phyloP scores from a whole-genome alignment of 306 rosid genomes.

The Acmispon strigosus region DNA sequence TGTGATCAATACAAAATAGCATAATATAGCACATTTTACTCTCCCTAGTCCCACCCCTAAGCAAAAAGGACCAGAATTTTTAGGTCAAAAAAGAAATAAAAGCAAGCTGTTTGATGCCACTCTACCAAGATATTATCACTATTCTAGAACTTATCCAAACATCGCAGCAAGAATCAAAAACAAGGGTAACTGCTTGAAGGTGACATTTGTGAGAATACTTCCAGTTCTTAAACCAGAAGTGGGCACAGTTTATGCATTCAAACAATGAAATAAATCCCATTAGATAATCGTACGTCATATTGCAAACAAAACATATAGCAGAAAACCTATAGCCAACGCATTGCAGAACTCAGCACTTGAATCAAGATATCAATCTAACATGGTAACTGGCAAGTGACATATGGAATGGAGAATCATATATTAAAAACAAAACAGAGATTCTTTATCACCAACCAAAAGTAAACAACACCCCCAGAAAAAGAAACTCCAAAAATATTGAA shows the following conservation, averaged over 20 bases:
- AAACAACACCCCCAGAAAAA: not conserved
- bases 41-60: not conserved
- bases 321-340: not conserved
- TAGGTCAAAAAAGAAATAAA: not conserved
- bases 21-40: not conserved
- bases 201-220: not conserved
- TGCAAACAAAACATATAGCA: not conserved
- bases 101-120: not conserved
- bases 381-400: not conserved
- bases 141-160: no score
- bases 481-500: not conserved
- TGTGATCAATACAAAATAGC: no score
- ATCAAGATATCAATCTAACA: not conserved
- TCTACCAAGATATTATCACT: not conserved
- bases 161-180: no score
- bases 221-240: not conserved
- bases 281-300: not conserved
- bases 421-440: not conserved
- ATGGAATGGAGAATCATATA: not conserved
- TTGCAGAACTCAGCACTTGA: not conserved
- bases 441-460: not conserved
- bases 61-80: not conserved
- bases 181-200: no score
- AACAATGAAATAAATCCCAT: not conserved
- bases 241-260: not conserved